These are phyloP conservation scores for Debaryomyces prosopidis DNA, from an alignment of 805 yeast genomes.

Conservation along the genomic window DNA sequence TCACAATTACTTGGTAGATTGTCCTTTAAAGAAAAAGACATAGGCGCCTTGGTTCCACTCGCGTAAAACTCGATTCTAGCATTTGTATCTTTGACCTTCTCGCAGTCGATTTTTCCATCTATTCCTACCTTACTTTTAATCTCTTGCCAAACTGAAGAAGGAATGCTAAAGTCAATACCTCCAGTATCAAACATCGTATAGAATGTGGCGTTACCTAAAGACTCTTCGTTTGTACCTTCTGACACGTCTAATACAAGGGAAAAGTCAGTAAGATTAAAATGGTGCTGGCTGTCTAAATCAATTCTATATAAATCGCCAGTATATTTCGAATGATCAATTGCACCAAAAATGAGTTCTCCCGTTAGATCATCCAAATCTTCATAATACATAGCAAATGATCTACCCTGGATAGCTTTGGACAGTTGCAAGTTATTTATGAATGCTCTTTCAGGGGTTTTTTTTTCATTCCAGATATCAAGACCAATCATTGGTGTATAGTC, in stretches of 20 bases:
- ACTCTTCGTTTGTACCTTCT: neutral
- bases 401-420: neutral
- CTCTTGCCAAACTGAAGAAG: neutral
- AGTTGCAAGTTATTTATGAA: too few relatives aligned
- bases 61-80: neutral
- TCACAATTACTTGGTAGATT: neutral
- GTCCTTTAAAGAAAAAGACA: neutral
- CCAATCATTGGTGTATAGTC: neutral
- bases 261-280: neutral
- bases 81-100: neutral
- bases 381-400: neutral
- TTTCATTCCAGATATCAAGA: neutral
- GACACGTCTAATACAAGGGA: too few relatives aligned
- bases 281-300: neutral
- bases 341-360: neutral
- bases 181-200: slow-evolving; percentile 4
- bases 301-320: neutral
- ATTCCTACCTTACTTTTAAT: neutral
- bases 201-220: neutral
- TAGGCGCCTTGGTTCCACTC: neutral
- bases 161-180: neutral
- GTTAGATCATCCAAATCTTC: neutral
- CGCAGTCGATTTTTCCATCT: neutral
- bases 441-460: too few relatives aligned
- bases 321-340: neutral